phyloP scores from a whole-genome alignment of 2,329 filamentous ascomycete genomes.

The Nemania sp. region DNA sequence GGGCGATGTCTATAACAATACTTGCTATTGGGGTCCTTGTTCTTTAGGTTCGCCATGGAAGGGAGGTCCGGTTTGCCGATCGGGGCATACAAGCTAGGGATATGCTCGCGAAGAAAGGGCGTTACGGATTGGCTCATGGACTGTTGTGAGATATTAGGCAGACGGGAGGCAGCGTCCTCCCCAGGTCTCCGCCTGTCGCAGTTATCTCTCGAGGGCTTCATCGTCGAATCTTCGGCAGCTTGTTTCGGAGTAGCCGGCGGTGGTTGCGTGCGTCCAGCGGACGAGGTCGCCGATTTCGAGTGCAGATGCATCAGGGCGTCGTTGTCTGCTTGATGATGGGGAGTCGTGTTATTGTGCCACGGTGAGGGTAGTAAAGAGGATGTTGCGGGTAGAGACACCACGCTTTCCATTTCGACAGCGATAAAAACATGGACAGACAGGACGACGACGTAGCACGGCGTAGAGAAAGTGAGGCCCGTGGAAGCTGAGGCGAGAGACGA shows the following conservation, averaged over 20 bases:
- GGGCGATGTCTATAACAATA: constrained; percentile 96
- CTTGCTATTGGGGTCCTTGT: constrained; percentile 74
- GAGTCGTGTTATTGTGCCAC: constrained; percentile 9
- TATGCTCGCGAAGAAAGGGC: constrained; percentile 89
- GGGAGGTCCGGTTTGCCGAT: constrained; percentile 62
- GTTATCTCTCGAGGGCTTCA: constrained; percentile 46
- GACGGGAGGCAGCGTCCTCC: constrained; percentile 54
- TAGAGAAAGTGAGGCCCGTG: background rate
- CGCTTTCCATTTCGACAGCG: constrained; percentile 32
- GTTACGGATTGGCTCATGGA: constrained; percentile 78
- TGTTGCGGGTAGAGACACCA: constrained; percentile 26
- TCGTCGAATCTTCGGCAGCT: constrained; percentile 28
- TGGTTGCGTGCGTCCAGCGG: constrained; percentile 23
- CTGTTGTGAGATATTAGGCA: constrained; percentile 64
- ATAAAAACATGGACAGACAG: constrained; percentile 13
- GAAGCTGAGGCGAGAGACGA: constrained; percentile 5
- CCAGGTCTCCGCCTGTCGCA: constrained; percentile 57
- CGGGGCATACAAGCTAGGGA: constrained; percentile 85
- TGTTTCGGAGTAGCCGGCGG: constrained; percentile 23
- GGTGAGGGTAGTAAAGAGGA: constrained; percentile 15
- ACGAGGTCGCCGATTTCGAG: constrained; percentile 10
- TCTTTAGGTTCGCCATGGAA: constrained; percentile 44
- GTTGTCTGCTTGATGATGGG: constrained; percentile 14
- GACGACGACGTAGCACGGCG: constrained; percentile 23
- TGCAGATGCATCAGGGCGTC: constrained; percentile 13